These are phyloP conservation scores for Haematococcus lacustris DNA, from an alignment of 139 green algal genomes.

Conservation along the genomic window DNA sequence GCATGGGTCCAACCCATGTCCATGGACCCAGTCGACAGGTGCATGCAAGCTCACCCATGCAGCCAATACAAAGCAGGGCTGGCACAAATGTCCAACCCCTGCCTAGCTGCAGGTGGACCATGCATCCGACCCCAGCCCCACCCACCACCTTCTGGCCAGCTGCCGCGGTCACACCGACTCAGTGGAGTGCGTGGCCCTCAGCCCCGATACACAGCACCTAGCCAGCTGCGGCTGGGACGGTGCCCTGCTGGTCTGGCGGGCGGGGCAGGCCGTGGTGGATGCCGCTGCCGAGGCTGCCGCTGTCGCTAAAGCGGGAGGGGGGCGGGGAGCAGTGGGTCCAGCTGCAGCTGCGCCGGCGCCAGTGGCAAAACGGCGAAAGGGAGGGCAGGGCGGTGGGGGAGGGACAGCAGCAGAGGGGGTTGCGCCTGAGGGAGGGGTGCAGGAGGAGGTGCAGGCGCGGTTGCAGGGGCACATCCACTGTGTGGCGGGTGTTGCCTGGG, in stretches of 20 bases:
- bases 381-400: not conserved
- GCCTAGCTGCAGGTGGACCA: too few species aligned
- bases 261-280: constrained; percentile 18
- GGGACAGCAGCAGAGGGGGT: not conserved
- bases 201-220: constrained; percentile 30
- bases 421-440: constrained; percentile 7
- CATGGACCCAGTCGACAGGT: too few species aligned
- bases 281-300: constrained; percentile 9
- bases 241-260: constrained; percentile 55
- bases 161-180: constrained; percentile 55
- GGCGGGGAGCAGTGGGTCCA: too few species aligned
- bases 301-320: too few species aligned
- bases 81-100: too few species aligned
- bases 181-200: constrained; percentile 43
- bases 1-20: too few species aligned
- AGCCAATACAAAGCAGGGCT: too few species aligned
- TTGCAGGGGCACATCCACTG: constrained; percentile 66
- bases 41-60: too few species aligned
- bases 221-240: constrained; percentile 65
- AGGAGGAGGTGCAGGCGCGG: constrained; percentile 21
- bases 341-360: not conserved
- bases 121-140: not conserved
- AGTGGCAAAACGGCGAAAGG: not conserved
- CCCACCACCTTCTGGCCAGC: constrained; percentile 18
- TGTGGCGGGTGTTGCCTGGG: constrained; percentile 56